Base-by-base conservation (phyloP, 2,329 filamentous ascomycete species). In the Diaporthe longicolla region DNA sequence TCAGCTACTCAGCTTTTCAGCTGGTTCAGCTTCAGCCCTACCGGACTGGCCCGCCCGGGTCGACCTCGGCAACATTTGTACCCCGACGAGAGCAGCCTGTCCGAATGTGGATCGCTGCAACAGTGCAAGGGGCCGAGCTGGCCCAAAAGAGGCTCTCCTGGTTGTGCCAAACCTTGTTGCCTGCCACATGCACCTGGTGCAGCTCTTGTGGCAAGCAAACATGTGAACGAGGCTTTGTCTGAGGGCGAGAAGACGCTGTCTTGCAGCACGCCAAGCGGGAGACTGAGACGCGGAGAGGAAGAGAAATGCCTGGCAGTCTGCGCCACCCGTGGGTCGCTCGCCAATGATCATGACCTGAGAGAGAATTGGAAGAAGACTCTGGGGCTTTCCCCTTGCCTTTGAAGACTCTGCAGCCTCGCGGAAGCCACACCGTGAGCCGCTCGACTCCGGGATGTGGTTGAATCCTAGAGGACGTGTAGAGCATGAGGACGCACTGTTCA, bases 21-120 rank as follows among this genome's bases (percentile, higher is more conserved):
- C 63, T 68, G 32, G 63, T 54, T 54, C 63, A 68, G 63, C 63
- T 50, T 40, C 57, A 71, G 57, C 70, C 45, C 35, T 13, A 17
- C 19, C 32, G 50, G 70, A 57, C 70, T 71, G 48, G 35, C 70
- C 24, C 29, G 45, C 59, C 57, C 55, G 19, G 40, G 26, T 13
- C 35, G 19, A 35, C 8, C 21, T 45, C 29, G 70, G 26, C 29
- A 19, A 3, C 50, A 13, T 55, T 21, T 55, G n/a, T 32, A 40
- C 29, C 61, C 40, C 15, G 15, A 26, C 29, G 26, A 26, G n/a
- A 19, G 17, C 19, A 68, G 45, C 29, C 24, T 40, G 63, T 54
- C 45, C 48, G 52, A 24, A 40, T 40, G 15, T 68, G 48, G 48
- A 26, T 8, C 54, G n/a, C 45, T 45, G 13, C 29, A 10, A 24